Conservation (phyloP, 441 rosid genomes). For the Euphorbia celastroides region DNA sequence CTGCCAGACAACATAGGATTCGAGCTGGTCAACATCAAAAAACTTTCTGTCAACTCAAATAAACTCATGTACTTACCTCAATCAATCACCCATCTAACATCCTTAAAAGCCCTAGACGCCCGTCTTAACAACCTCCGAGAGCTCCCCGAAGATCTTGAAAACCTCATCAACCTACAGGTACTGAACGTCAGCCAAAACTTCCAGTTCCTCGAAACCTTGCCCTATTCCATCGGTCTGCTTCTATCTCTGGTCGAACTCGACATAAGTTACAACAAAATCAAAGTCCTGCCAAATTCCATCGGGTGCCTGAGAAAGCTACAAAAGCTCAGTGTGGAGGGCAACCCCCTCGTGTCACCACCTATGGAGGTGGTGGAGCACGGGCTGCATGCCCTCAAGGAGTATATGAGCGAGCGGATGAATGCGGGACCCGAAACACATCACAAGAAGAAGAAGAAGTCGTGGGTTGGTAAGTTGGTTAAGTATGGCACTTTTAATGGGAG, state of each 20-base stretch:
- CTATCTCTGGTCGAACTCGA: slow-evolving; percentile 71
- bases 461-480: slow-evolving; percentile 71
- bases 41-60: slow-evolving; percentile 67
- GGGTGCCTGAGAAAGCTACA: slow-evolving; percentile 68
- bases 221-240: slow-evolving; percentile 69
- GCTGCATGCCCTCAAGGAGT: slow-evolving; percentile 53
- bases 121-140: slow-evolving; percentile 70
- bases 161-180: slow-evolving; percentile 56
- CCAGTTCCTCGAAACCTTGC: slow-evolving; percentile 54
- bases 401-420: slow-evolving; percentile 57
- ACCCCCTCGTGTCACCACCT: slow-evolving; percentile 72
- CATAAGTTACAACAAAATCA: slow-evolving; percentile 70
- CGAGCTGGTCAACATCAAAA: slow-evolving; percentile 55
- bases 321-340: slow-evolving; percentile 67
- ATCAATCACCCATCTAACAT: slow-evolving; percentile 59
- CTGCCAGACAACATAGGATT: slow-evolving; percentile 73
- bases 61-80: slow-evolving; percentile 55
- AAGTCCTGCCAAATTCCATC: slow-evolving; percentile 57
- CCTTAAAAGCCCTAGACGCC: slow-evolving; percentile 54
- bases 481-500: slow-evolving; percentile 50
- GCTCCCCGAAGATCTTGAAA: slow-evolving; percentile 73
- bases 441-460: slow-evolving; percentile 67
- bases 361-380: slow-evolving; percentile 55
- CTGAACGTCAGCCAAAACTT: slow-evolving; percentile 84
- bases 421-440: slow-evolving; percentile 27